Evolutionary conservation across 139 green algal genomes (phyloP), one percentile per base, ranked within the genome.

Genomic region (Volvox africanus): DNA sequence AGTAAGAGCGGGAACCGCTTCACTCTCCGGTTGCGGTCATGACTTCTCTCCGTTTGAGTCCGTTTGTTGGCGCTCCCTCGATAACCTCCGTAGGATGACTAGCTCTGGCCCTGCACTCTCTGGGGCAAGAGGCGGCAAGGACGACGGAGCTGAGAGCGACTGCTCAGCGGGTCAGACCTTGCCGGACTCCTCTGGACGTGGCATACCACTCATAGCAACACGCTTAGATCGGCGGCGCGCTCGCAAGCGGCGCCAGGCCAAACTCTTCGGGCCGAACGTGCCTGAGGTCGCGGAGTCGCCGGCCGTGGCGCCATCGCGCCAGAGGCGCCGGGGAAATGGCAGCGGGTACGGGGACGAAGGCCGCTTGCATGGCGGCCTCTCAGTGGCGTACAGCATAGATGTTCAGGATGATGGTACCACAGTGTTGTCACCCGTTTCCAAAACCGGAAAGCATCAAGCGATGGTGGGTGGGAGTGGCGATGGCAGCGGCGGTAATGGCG

Each of bases 91-190:
- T 11, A 82, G 76, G 76, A 35, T 30, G 55, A 26, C 78, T 26
- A 44, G 50, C 80, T 86, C 80, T 0, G 50, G 35, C 13, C 28
- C 80, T 16, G 80, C 50, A n/a, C 37, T 86, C 26, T 86, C 80
- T 13, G 82, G 82, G 1, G 32, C 65, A 20, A 78, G 82, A 65
- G 82, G 82, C 19, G 24, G 62, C 82, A 55, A 76, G 26, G 19
- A 75, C 71, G 71, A 82, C 44, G 85, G 37, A 37, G 85, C 19
- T 69, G 68, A 68, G 32, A 78, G 62, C 83, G 83, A 79, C 65
- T 50, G 83, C 17, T 37, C 35, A 6, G 65, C 83, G 14, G 71
- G 22, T 18, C 71, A 33, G 71, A 79, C 28, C n/a, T 18, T n/a
- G 65, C 61, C 32, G 18, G 65, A 33, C 9, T 28, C 33, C n/a